These are phyloP conservation scores for Talaromyces borbonicus DNA, from an alignment of 495 filamentous ascomycete genomes.

Conservation along the genomic window DNA sequence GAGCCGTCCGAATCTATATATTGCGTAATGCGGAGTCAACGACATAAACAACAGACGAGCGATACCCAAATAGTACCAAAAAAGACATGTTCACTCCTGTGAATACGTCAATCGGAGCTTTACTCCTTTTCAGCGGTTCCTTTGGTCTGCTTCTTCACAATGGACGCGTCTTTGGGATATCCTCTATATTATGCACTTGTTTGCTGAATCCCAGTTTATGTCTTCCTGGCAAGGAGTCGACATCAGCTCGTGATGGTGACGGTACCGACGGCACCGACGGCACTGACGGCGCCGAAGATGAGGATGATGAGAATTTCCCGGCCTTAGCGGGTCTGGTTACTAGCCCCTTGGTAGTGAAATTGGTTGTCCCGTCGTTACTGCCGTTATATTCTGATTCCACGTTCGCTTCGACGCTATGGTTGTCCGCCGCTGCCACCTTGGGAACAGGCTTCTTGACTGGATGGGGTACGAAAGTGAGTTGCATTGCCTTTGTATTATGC, in stretches of 20 bases:
- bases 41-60: no score
- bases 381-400: constrained; percentile 26
- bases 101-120: constrained; percentile 44
- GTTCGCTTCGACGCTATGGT: constrained; percentile 19
- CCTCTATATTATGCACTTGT: constrained; percentile 34
- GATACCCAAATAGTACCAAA: no score
- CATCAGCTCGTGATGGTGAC: no score
- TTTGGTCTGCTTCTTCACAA: constrained; percentile 44
- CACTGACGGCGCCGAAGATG: not conserved
- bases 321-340: constrained; percentile 39
- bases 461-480: constrained; percentile 45
- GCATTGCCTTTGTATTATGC: not conserved
- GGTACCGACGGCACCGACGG: no score
- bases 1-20: no score
- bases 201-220: constrained; percentile 23
- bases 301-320: constrained; percentile 27
- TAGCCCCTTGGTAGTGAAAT: constrained; percentile 30
- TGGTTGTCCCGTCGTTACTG: constrained; percentile 34
- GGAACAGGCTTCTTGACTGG: constrained; percentile 40
- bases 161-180: constrained; percentile 46
- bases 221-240: no score
- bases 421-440: constrained; percentile 25
- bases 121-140: constrained; percentile 45
- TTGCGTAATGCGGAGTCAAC: no score
- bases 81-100: constrained; percentile 56